A percentile compares a stretch with the other conserved stretches of the same genome.
Conservation (phyloP, 2,329 filamentous ascomycete species). For the Diaporthe citrichinensis region DNA sequence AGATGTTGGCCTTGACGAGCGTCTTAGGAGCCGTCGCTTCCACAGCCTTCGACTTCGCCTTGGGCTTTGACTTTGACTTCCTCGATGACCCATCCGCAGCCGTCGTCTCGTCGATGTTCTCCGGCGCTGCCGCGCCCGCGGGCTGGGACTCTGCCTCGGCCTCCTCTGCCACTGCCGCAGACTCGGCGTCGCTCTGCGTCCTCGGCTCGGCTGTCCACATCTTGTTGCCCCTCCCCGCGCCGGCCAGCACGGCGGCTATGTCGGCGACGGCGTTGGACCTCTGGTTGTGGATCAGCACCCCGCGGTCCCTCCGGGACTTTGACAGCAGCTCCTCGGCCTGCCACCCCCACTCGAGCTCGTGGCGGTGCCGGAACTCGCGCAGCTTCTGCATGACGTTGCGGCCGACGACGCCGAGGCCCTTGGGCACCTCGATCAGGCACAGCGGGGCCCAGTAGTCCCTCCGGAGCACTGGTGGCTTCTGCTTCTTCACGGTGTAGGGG, state of each 20-base stretch:
- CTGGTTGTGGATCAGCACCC: constrained; percentile 69
- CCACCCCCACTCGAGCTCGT: constrained; percentile 72
- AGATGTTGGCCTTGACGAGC: constrained; percentile 61
- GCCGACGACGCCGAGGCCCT: constrained; percentile 66
- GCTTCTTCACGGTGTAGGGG: constrained; percentile 78
- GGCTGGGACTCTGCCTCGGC: constrained; percentile 14
- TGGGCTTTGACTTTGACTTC: not conserved
- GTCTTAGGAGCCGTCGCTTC: constrained; percentile 28
- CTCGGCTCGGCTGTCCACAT: constrained; percentile 53
- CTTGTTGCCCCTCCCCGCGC: constrained; percentile 65
- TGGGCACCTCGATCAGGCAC: constrained; percentile 71
- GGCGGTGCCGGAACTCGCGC: constrained; percentile 73
- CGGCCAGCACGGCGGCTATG: constrained; percentile 70
- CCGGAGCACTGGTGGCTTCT: constrained; percentile 72
- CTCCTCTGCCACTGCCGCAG: too few species aligned
- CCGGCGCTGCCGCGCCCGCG: constrained; percentile 8
- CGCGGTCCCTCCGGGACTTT: constrained; percentile 61
- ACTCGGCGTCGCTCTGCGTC: too few species aligned
- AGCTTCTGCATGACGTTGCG: constrained; percentile 74
- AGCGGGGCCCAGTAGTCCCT: constrained; percentile 78
- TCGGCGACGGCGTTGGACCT: constrained; percentile 74
- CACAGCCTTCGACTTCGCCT: constrained; percentile 7
- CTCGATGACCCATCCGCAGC: constrained; percentile 35
- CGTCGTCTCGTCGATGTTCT: constrained; percentile 20
- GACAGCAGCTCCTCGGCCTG: constrained; percentile 59